Percentiles rank a stretch among this genome's conserved stretches.
Conservation (phyloP, 129 eudicot species). For the Sambucus nigra region DNA sequence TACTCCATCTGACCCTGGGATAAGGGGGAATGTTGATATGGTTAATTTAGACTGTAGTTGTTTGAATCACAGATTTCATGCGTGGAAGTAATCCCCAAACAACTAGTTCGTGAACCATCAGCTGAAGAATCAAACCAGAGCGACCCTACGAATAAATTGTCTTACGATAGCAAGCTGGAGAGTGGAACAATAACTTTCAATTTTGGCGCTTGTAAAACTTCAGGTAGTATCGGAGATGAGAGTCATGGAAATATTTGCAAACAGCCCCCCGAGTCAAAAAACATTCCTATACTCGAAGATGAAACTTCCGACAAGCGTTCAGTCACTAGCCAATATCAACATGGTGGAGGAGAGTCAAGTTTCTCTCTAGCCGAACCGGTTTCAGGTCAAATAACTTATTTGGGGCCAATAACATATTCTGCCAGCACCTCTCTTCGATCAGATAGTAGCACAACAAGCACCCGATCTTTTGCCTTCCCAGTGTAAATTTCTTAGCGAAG, state of each 20-base stretch:
- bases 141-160: constrained; percentile 7
- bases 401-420: constrained; percentile 51
- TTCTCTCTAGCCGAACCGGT: constrained; percentile 44
- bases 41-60: background rate
- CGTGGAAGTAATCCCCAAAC: constrained; percentile 17
- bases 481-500: constrained; percentile 48
- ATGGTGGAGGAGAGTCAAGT: constrained; percentile 58
- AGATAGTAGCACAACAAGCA: constrained; percentile 90
- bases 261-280: constrained; percentile 16
- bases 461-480: constrained; percentile 93
- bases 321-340: constrained; percentile 10
- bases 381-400: constrained; percentile 35
- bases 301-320: constrained; percentile 18
- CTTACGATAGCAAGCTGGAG: constrained; percentile 30
- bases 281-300: constrained; percentile 18
- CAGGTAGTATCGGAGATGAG: constrained; percentile 10
- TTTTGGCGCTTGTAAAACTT: constrained; percentile 25
- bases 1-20: no score
- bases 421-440: constrained; percentile 82
- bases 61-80: constrained; percentile 28
- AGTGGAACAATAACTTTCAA: constrained; percentile 27
- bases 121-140: constrained; percentile 17
- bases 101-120: constrained; percentile 10
- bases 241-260: constrained; percentile 11
- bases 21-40: no score